A percentile compares a stretch with the other conserved stretches of the same genome.
Evolutionary conservation across 257 asterid species (phyloP).

Genomic region (Parsonsia alboflavescens): DNA sequence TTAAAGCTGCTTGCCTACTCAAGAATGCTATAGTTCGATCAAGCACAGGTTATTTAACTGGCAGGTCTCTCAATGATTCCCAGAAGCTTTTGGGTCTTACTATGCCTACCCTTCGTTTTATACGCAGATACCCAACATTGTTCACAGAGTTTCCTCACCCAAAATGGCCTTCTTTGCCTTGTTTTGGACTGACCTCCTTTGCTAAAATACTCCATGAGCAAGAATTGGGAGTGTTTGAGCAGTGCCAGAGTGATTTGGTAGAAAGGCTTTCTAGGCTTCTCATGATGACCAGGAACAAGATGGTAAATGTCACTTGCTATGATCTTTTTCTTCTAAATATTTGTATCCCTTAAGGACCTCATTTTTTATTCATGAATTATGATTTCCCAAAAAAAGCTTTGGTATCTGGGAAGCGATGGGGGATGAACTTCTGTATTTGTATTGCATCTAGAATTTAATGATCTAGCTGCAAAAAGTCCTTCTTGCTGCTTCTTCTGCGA

Average conservation of each 20-base stretch:
- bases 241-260: conserved; percentile 46
- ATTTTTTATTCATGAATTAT: neutral
- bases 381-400: neutral
- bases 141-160: conserved; percentile 92
- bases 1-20: conserved; percentile 75
- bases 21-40: conserved; percentile 74
- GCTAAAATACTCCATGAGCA: conserved; percentile 57
- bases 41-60: conserved; percentile 56
- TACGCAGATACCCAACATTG: conserved; percentile 76
- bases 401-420: neutral
- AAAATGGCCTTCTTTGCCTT: conserved; percentile 68
- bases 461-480: neutral
- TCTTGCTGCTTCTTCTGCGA: neutral
- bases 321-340: neutral
- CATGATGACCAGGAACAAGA: conserved; percentile 63
- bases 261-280: conserved; percentile 69
- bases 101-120: conserved; percentile 74
- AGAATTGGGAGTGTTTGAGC: conserved; percentile 43
- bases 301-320: conserved; percentile 32
- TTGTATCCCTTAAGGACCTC: neutral
- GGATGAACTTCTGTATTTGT: neutral
- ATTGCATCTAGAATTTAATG: neutral
- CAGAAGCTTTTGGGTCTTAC: conserved; percentile 78
- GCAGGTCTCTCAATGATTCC: conserved; percentile 55
- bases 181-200: conserved; percentile 60